phyloP scores from a whole-genome alignment of 495 filamentous ascomycete species.

The Penicillium samsonianum region DNA sequence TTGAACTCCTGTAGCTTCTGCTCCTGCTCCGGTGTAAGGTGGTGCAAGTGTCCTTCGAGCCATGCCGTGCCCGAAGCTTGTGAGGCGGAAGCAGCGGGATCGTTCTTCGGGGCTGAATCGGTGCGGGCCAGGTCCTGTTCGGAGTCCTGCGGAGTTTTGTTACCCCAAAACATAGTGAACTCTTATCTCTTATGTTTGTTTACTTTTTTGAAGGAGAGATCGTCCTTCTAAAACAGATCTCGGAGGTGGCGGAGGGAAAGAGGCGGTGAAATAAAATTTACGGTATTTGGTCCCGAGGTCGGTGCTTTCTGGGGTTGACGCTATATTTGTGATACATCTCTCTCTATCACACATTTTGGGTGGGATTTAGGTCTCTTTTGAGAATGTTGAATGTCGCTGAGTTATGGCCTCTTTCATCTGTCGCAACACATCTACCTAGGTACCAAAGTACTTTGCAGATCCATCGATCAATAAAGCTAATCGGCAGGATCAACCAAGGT shows the following conservation, averaged over 20 bases:
- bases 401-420: not conserved
- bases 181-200: constrained; percentile 1
- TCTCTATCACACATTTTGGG: not conserved
- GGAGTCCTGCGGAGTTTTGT: constrained; percentile 36
- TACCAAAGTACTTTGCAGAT: not conserved
- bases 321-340: not conserved
- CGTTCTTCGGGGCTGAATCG: constrained; percentile 38
- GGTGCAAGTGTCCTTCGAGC: constrained; percentile 68
- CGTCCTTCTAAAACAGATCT: not conserved
- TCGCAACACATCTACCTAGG: not conserved
- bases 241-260: constrained; percentile 5
- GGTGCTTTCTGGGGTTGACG: not conserved
- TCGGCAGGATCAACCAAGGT: constrained; percentile 7
- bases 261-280: constrained; percentile 13
- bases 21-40: constrained; percentile 69
- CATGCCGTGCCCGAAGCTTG: constrained; percentile 46
- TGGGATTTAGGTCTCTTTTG: not conserved
- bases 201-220: not conserved
- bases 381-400: not conserved
- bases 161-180: constrained; percentile 39
- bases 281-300: not conserved
- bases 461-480: constrained; percentile 5
- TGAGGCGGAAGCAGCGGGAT: constrained; percentile 43
- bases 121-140: constrained; percentile 30
- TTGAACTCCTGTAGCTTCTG: constrained; percentile 68